Evolutionary conservation across 2,329 filamentous ascomycete genomes (phyloP).

Genomic region (Hypomyces rosellus): DNA sequence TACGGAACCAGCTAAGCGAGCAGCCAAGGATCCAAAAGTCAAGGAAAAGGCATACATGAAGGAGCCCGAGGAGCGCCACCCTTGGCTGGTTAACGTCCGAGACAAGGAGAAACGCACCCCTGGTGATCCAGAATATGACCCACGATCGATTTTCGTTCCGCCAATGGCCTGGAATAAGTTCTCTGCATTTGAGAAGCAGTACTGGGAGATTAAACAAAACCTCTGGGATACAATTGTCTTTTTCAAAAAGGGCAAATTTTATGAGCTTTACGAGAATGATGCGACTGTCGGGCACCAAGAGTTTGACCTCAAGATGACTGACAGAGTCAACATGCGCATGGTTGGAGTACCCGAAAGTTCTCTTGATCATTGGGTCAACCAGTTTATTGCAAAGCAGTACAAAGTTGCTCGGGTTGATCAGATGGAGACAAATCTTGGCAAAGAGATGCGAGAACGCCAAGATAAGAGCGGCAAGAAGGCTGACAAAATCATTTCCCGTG

Average conservation of each 20-base stretch:
- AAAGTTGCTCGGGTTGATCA: conserved; percentile 97
- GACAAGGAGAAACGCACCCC: conserved; percentile 78
- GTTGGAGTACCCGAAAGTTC: conserved; percentile 95
- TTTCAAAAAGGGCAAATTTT: conserved; percentile 99
- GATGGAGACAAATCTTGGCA: conserved; percentile 89
- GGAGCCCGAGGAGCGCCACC: conserved; percentile 79
- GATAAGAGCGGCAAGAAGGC: conserved; percentile 60
- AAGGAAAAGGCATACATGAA: conserved; percentile 69
- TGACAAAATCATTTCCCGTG: conserved; percentile 88
- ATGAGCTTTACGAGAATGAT: conserved; percentile 96
- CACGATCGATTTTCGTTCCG: conserved; percentile 84
- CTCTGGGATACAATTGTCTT: conserved; percentile 97
- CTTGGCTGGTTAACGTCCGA: conserved; percentile 79
- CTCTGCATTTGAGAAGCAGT: conserved; percentile 93
- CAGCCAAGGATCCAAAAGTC: conserved; percentile 26
- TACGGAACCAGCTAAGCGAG: conserved; percentile 25
- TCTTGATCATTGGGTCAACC: conserved; percentile 94
- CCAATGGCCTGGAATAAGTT: conserved; percentile 74
- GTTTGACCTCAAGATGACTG: conserved; percentile 95
- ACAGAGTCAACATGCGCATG: conserved; percentile 99
- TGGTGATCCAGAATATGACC: conserved; percentile 83
- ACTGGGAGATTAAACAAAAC: conserved; percentile 99
- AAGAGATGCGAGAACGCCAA: conserved; percentile 96
- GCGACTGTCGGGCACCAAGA: conserved; percentile 93
- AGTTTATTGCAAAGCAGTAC: conserved; percentile 96